Percentiles rank a stretch among this genome's conserved stretches.
Conservation (phyloP, 768 basidiomycete genomes). For the Boletales sp. region DNA sequence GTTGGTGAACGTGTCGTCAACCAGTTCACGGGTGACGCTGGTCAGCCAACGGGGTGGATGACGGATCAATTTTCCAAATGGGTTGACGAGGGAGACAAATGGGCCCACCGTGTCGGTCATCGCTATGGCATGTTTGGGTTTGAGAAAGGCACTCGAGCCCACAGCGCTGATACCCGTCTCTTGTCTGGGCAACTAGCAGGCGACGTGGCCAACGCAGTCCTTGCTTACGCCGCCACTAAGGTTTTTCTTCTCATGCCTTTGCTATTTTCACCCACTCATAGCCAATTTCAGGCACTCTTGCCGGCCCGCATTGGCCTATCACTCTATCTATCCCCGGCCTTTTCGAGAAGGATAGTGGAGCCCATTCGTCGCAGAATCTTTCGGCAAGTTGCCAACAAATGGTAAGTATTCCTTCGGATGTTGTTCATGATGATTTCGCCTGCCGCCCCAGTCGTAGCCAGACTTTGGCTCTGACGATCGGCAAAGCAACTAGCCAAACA, state of each 20-base stretch:
- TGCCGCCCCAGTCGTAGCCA: constrained; percentile 77
- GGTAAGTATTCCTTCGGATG: constrained; percentile 28
- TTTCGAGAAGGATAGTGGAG: constrained; percentile 64
- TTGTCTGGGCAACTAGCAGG: constrained; percentile 51
- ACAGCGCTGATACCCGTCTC: constrained; percentile 1
- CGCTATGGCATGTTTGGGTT: constrained; percentile 82
- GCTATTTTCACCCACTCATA: not conserved
- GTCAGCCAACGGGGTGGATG: constrained; percentile 36
- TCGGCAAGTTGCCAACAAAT: constrained; percentile 14
- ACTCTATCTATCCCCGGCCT: constrained; percentile 67
- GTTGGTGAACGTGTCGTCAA: constrained; percentile 65
- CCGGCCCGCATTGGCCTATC: constrained; percentile 72
- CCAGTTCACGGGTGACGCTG: constrained; percentile 25
- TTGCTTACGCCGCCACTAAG: constrained; percentile 81
- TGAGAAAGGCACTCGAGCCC: constrained; percentile 41
- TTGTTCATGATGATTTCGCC: constrained; percentile 53
- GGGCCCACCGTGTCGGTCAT: constrained; percentile 66
- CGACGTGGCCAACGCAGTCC: constrained; percentile 76
- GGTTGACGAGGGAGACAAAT: constrained; percentile 75
- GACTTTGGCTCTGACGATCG: constrained; percentile 53
- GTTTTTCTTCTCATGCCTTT: constrained; percentile 32
- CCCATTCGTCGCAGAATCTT: constrained; percentile 44
- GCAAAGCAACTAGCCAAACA: constrained; percentile 65
- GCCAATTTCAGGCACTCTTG: constrained; percentile 55
- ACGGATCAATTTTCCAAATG: constrained; percentile 47